Evolutionary conservation across 495 filamentous ascomycete species (phyloP).

Genomic region (Alectoria sarmentosa): DNA sequence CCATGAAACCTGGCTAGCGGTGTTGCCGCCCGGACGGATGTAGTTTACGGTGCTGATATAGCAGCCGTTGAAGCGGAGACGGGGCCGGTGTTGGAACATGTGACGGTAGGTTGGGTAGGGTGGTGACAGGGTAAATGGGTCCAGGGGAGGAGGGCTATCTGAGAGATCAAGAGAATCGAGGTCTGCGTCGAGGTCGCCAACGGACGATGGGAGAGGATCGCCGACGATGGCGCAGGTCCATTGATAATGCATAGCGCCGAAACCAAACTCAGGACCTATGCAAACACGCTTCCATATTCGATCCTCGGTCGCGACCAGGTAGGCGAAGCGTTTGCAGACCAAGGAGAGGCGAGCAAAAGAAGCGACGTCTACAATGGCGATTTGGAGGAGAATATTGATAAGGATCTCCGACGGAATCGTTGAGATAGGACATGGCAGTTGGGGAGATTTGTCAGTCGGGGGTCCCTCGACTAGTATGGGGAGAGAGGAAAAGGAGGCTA

Average conservation of each 20-base stretch:
- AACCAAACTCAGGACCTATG: slow-evolving; percentile 61
- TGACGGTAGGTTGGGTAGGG: slow-evolving; percentile 38
- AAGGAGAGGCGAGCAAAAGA: slow-evolving; percentile 69
- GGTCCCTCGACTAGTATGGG: slow-evolving; percentile 54
- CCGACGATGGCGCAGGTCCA: slow-evolving; percentile 61
- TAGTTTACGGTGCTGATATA: slow-evolving; percentile 98
- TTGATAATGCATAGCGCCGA: slow-evolving; percentile 77
- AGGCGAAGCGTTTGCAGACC: slow-evolving; percentile 84
- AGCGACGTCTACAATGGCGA: slow-evolving; percentile 70
- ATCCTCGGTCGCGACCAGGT: slow-evolving; percentile 76
- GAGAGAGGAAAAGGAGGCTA: slow-evolving; percentile 62
- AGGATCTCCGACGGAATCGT: slow-evolving; percentile 77
- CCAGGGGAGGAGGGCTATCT: background rate
- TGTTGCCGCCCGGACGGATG: slow-evolving; percentile 65
- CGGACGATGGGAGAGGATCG: slow-evolving; percentile 41
- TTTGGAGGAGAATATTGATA: slow-evolving; percentile 59
- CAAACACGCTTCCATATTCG: slow-evolving; percentile 82
- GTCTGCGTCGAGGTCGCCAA: slow-evolving; percentile 29
- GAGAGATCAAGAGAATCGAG: slow-evolving; percentile 7
- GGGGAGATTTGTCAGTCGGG: slow-evolving; percentile 54
- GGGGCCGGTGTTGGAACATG: slow-evolving; percentile 76
- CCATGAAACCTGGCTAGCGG: slow-evolving; percentile 55
- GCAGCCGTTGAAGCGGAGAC: slow-evolving; percentile 86
- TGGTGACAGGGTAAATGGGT: slow-evolving; percentile 13
- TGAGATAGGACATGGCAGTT: slow-evolving; percentile 71